Evolutionary conservation across 768 basidiomycete species (phyloP).

Genomic region (Mycena venus): DNA sequence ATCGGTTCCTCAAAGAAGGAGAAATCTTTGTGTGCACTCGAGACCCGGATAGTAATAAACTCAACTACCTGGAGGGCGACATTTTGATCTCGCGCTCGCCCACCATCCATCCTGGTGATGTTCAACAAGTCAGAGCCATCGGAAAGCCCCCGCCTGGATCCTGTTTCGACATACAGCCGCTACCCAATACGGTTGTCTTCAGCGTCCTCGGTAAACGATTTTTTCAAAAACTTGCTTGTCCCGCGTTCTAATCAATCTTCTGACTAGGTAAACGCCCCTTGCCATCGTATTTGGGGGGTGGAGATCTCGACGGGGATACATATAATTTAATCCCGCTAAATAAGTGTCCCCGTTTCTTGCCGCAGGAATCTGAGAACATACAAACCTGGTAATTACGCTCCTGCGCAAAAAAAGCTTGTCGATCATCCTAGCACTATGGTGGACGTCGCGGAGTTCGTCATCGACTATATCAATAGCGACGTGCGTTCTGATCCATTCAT

Average conservation of each 20-base stretch:
- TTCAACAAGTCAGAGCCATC: constrained; percentile 71
- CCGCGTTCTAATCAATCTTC: neutral
- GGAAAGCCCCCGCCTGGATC: constrained; percentile 68
- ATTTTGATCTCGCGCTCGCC: constrained; percentile 75
- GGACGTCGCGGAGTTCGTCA: constrained; percentile 78
- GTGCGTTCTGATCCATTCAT: constrained; percentile 47
- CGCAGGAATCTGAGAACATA: constrained; percentile 27
- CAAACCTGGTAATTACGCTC: constrained; percentile 62
- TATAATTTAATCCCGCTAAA: constrained; percentile 66
- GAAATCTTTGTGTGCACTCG: constrained; percentile 76
- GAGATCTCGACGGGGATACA: constrained; percentile 77
- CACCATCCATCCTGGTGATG: constrained; percentile 78
- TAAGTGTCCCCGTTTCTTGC: constrained; percentile 50
- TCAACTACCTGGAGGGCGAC: constrained; percentile 65
- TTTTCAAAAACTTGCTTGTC: neutral
- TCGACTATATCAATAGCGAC: constrained; percentile 78
- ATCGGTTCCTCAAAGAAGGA: constrained; percentile 62
- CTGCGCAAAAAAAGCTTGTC: constrained; percentile 61
- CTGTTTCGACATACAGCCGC: constrained; percentile 63
- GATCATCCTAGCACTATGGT: constrained; percentile 65
- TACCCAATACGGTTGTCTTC: constrained; percentile 77
- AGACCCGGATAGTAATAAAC: constrained; percentile 48
- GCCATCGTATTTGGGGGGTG: constrained; percentile 75
- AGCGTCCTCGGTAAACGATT: constrained; percentile 61
- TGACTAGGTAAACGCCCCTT: constrained; percentile 67